Conservation (phyloP, 2,329 filamentous ascomycete species). For the Paecilomyces variotii region DNA sequence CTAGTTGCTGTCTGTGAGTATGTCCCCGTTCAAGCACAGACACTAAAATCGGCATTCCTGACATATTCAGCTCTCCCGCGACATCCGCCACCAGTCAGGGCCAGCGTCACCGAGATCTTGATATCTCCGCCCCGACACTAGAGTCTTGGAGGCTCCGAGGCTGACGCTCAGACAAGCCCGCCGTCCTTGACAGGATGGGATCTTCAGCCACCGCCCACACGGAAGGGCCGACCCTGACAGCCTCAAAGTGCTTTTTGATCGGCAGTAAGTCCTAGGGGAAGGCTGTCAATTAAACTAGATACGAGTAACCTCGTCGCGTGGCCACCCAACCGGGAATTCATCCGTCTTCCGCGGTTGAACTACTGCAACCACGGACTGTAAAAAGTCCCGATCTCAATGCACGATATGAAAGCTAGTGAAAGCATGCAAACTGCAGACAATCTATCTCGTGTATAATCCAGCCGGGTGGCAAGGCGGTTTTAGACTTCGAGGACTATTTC, state of each 20-base stretch:
- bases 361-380: neutral
- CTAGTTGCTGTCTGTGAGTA: neutral
- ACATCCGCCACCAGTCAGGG: neutral
- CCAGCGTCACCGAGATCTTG: neutral
- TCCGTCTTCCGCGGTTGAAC: neutral
- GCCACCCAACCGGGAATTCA: neutral
- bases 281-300: neutral
- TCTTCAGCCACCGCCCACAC: neutral
- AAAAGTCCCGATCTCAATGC: neutral
- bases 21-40: neutral
- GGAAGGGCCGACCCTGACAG: neutral
- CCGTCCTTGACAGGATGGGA: neutral
- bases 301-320: neutral
- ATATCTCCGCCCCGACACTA: neutral
- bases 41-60: neutral
- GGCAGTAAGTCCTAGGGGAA: neutral
- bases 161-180: neutral
- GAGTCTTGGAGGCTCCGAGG: neutral
- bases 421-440: neutral
- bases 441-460: neutral
- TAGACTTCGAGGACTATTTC: neutral
- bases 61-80: neutral
- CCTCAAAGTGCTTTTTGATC: neutral
- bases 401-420: neutral
- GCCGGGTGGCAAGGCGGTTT: neutral